Conservation (phyloP, 257 asterid genomes). For the Solanum pimpinellifolium region DNA sequence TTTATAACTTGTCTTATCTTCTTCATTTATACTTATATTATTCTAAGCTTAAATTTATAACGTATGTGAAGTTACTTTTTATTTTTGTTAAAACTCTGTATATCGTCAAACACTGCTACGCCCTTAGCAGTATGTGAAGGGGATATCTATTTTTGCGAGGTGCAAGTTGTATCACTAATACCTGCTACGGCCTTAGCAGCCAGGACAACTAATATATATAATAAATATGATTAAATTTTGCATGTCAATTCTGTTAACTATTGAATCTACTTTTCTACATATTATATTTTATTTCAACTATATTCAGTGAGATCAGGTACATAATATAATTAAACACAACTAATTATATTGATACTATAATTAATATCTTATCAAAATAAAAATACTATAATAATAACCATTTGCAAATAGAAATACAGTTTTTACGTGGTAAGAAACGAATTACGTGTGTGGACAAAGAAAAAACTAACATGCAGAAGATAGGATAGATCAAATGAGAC, state of each 20-base stretch:
- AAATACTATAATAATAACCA: background rate
- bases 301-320: background rate
- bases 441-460: background rate
- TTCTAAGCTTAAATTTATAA: background rate
- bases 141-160: background rate
- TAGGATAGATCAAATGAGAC: background rate
- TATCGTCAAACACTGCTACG: background rate
- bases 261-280: background rate
- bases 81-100: too few species aligned
- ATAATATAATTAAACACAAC: background rate
- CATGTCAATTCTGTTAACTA: background rate
- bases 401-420: background rate
- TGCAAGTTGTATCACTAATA: background rate
- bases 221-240: background rate
- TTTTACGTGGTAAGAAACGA: background rate
- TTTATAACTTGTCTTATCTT: too few species aligned
- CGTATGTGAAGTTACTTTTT: background rate
- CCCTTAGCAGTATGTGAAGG: background rate
- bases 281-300: background rate
- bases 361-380: background rate
- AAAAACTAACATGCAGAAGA: background rate
- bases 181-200: background rate
- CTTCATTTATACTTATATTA: too few species aligned
- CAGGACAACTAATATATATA: background rate
- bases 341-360: background rate